Evolutionary conservation across 225 moss, liverwort and hornwort species (phyloP), one percentile per base, ranked within the genome.

Genomic region (Polytrichum commune): DNA sequence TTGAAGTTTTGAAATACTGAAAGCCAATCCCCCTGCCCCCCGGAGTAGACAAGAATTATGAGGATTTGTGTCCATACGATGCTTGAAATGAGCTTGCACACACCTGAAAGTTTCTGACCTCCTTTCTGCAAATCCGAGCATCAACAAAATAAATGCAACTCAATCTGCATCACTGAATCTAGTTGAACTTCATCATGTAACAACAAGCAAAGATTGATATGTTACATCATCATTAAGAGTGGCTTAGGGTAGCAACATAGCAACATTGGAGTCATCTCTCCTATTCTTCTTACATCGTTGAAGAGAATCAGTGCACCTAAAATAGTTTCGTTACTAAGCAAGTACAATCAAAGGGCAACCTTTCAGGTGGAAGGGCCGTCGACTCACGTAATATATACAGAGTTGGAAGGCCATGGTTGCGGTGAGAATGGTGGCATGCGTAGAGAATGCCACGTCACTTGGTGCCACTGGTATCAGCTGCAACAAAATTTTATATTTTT

Each of bases 361-460:
- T 46, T 46, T 46, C 46, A 46, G 13, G 13, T 13, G 46, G 13
- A 46, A 13, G 46, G 46, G 46, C 46, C 26, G 16, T 46, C 13
- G 16, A 46, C 30, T 24, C 73, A 98, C 98, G 88, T 98, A 91
- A 66, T 82, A 98, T 19, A 80, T 55, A 27, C 54, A 79, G 27
- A 93, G 66, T 81, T 99, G 98, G 70, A 60, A 56, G 55, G 91
- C 69, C 69, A 84, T 81, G 77, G 46, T 30, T 60, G 71, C 29
- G 6, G 95, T 95, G 64, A 99, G 89, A 66, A 95, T 72, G 60
- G 90, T 89, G 58, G 98, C 98, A 69, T 99, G 98, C 60, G 82
- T 77, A 19, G 98, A 93, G 73, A 98, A 98, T 72, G 98, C 98
- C 53, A 98, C 97, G 85, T 98, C 97, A 75, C 84, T 98, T 30